A percentile compares a stretch with the other conserved stretches of the same genome.
Conservation (phyloP, 352 stramenopile species). For the Phytophthora europaea region DNA sequence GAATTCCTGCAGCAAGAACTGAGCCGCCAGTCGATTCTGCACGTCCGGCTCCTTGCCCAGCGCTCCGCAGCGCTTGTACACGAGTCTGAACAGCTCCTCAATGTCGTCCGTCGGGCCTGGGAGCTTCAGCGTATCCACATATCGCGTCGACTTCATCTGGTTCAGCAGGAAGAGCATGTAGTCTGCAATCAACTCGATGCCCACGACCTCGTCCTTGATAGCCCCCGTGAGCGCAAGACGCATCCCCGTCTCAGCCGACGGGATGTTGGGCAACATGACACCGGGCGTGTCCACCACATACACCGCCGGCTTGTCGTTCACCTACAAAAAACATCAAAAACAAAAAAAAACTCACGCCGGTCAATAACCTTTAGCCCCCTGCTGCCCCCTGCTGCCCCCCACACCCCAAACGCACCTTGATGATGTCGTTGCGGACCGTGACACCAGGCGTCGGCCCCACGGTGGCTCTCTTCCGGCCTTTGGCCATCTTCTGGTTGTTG, state of each 20-base stretch:
- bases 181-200: slow-evolving; percentile 88
- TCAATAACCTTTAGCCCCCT: slow-evolving; percentile 15
- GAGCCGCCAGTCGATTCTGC: slow-evolving; percentile 70
- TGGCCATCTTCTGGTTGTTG: slow-evolving; percentile 77
- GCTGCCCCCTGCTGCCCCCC: neutral
- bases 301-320: slow-evolving; percentile 88
- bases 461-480: slow-evolving; percentile 83
- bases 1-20: slow-evolving; percentile 83
- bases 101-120: slow-evolving; percentile 80
- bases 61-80: slow-evolving; percentile 77
- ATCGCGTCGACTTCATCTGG: slow-evolving; percentile 78
- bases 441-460: slow-evolving; percentile 88
- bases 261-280: slow-evolving; percentile 90
- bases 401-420: slow-evolving; percentile 64
- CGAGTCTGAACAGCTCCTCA: slow-evolving; percentile 63
- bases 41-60: slow-evolving; percentile 83
- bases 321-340: slow-evolving; percentile 40
- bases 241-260: slow-evolving; percentile 82
- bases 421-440: slow-evolving; percentile 89
- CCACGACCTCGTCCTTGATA: slow-evolving; percentile 90
- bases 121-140: slow-evolving; percentile 81
- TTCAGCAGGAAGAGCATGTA: slow-evolving; percentile 93
- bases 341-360: neutral
- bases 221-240: slow-evolving; percentile 87
- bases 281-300: slow-evolving; percentile 92